Evolutionary conservation across 306 rosid genomes (phyloP).

Genomic region (Albizia julibrissin): DNA sequence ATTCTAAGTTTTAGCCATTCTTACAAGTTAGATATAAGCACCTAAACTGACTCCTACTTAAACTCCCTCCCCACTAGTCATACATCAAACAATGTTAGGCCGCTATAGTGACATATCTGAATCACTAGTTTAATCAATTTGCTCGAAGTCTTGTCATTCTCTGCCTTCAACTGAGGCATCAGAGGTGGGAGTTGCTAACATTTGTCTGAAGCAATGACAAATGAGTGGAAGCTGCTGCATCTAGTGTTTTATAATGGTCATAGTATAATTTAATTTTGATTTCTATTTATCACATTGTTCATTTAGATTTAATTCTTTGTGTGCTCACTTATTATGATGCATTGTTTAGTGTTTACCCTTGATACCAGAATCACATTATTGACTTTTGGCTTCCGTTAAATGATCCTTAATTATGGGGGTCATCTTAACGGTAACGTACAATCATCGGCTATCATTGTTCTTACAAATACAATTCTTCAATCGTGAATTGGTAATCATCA

Average conservation of each 20-base stretch:
- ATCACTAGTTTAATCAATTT: background rate
- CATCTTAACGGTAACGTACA: background rate
- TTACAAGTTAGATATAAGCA: background rate
- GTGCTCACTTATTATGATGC: background rate
- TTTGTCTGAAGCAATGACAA: conserved; percentile 26
- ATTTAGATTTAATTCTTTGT: background rate
- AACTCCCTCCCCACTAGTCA: background rate
- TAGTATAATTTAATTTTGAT: background rate
- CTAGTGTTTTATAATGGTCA: background rate
- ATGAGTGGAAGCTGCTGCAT: conserved; percentile 8
- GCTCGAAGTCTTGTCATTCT: background rate
- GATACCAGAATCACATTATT: conserved; percentile 10
- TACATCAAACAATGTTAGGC: background rate
- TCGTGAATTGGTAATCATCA: conserved; percentile 15
- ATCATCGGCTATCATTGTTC: background rate
- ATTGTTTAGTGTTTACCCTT: conserved; percentile 1
- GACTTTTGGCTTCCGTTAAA: conserved; percentile 14
- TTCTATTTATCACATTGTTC: background rate
- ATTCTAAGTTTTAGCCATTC: background rate
- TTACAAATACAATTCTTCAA: background rate
- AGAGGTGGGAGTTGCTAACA: background rate
- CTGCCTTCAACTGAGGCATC: background rate
- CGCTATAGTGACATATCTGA: background rate
- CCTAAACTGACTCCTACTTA: background rate
- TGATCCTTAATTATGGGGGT: background rate